Evolutionary conservation across 352 stramenopile species (phyloP), one percentile per base, ranked within the genome.

Genomic region (Phytophthora macrochlamydospora): DNA sequence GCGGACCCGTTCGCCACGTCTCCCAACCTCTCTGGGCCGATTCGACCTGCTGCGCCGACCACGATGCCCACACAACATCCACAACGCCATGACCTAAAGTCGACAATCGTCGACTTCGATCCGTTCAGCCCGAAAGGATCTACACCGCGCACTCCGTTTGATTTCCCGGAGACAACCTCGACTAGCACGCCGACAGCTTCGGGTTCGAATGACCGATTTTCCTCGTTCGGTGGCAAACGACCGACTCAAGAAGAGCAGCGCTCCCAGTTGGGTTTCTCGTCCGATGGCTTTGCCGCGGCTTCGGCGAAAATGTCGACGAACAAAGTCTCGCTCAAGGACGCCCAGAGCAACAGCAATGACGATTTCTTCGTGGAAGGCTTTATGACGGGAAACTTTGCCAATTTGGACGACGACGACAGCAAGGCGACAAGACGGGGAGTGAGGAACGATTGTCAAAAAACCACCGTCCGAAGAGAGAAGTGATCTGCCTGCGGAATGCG

Each of bases 71-170:
- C 75, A 7, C 65, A 66, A 7, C 48, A 51, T 7, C 69, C 65
- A n/a, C 66, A 80, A 37, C 50, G 33, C 56, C 72, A 35, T 69
- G 76, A 70, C 63, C 63, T 44, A 2, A 74, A 74, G 35, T 75
- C 81, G 18, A 93, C 73, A 3, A 78, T 93, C 40, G 59, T 85
- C 9, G 83, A 93, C 56, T 91, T 93, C 70, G 84, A 91, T 35
- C 82, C 84, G 2, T 93, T 90, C 66, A 89, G 82, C 62, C 80
- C 78, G 4, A 81, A 79, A 32, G 78, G 75, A 14, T 71, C 71
- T 14, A 91, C 77, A 11, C 83, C 85, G 13, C 78, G 63, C 4
- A 71, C 71, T 14, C 82, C 78, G 0, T 87, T 90, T 56, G 66
- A 76, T 51, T 83, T 85, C 48, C 66, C 69, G 12, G 64, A 76